Evolutionary conservation across 2,329 filamentous ascomycete genomes (phyloP).

Genomic region (Graphilbum fragrans): DNA sequence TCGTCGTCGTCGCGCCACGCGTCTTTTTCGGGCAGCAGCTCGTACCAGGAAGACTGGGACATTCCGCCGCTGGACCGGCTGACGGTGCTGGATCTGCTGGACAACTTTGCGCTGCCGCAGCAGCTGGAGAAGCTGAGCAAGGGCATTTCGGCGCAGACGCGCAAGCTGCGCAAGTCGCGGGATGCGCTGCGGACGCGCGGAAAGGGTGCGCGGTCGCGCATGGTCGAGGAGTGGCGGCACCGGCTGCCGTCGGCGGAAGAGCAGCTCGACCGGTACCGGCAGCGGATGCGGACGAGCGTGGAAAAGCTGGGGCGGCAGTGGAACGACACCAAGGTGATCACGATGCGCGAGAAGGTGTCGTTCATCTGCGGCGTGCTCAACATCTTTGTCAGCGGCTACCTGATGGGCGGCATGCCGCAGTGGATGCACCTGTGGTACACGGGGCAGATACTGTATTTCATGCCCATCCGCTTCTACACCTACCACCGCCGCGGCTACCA

Average conservation of each 20-base stretch:
- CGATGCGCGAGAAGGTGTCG: conserved; percentile 80
- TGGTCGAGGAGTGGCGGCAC: conserved; percentile 86
- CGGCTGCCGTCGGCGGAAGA: conserved; percentile 80
- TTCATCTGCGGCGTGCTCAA: conserved; percentile 96
- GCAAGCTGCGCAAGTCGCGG: conserved; percentile 72
- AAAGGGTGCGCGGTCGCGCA: conserved; percentile 69
- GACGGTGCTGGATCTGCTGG: conserved; percentile 83
- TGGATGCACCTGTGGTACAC: conserved; percentile 93
- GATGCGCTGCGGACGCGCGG: conserved; percentile 68
- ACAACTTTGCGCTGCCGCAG: conserved; percentile 73
- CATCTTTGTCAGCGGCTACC: conserved; percentile 90
- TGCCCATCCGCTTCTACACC: conserved; percentile 87
- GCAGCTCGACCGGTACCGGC: conserved; percentile 81
- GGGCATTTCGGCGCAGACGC: conserved; percentile 68
- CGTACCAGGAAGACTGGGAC: conserved; percentile 84
- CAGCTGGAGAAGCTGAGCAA: conserved; percentile 84
- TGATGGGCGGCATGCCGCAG: conserved; percentile 76
- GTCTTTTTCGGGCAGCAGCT: conserved; percentile 74
- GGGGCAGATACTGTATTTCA: conserved; percentile 78
- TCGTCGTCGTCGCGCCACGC: conserved; percentile 48
- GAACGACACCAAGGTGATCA: conserved; percentile 84
- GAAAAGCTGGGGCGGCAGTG: conserved; percentile 75
- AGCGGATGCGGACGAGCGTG: conserved; percentile 78
- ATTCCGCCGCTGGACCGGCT: conserved; percentile 83
- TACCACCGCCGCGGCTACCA: conserved; percentile 89